A percentile compares a stretch with the other conserved stretches of the same genome.
Conservation (phyloP, 2,329 filamentous ascomycete species). For the Cladosporium oxysporum region DNA sequence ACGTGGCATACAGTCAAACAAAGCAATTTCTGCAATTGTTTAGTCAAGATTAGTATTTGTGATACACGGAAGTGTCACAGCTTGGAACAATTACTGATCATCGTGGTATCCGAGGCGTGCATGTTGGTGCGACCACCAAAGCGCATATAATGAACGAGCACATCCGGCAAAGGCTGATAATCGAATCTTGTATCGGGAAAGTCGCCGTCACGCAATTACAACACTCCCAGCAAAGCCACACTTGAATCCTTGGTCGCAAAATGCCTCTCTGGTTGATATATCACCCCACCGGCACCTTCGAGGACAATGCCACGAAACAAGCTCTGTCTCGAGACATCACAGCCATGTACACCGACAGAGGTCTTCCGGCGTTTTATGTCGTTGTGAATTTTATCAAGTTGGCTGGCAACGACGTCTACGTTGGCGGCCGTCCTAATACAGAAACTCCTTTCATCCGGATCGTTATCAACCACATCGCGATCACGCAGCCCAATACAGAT, state of each 20-base stretch:
- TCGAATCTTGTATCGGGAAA: no score
- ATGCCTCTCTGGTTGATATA: slow-evolving; percentile 51
- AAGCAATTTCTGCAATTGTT: background rate
- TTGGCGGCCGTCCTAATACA: slow-evolving; percentile 34
- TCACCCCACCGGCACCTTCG: slow-evolving; percentile 42
- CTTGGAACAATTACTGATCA: background rate
- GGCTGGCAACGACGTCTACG: slow-evolving; percentile 31
- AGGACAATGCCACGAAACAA: slow-evolving; percentile 31
- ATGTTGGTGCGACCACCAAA: background rate
- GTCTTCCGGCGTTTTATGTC: slow-evolving; percentile 48
- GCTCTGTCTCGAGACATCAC: slow-evolving; percentile 42
- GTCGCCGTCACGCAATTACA: no score
- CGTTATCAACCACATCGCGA: slow-evolving; percentile 38
- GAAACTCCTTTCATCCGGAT: slow-evolving; percentile 42
- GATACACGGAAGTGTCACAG: background rate
- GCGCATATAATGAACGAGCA: background rate
- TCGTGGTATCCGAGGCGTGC: background rate
- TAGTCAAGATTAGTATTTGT: background rate
- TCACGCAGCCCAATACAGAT: slow-evolving; percentile 26
- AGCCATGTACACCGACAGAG: slow-evolving; percentile 41
- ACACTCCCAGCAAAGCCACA: no score
- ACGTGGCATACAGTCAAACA: background rate
- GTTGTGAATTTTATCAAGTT: slow-evolving; percentile 45
- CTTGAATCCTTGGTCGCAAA: no score
- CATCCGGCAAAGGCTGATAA: no score